Conservation (phyloP, 179 eudicot species). For the Beta lomatogona region DNA sequence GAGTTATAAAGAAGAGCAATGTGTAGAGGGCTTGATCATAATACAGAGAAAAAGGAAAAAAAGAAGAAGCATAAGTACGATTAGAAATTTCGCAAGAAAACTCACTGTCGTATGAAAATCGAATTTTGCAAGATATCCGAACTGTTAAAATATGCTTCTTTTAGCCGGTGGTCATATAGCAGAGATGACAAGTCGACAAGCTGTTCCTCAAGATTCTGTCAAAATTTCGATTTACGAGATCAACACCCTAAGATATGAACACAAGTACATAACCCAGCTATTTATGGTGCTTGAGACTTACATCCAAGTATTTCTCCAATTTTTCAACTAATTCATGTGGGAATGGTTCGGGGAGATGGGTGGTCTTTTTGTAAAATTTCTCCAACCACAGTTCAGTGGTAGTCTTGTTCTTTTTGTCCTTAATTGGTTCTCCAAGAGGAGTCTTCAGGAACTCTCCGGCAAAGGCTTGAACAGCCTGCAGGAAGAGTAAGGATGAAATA, state of each 20-base stretch:
- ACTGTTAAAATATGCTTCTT: constrained; percentile 80
- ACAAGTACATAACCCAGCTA: neutral
- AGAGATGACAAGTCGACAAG: constrained; percentile 90
- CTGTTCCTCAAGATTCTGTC: constrained; percentile 88
- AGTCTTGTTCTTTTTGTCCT: constrained; percentile 93
- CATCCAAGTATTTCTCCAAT: constrained; percentile 89
- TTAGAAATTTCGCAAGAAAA: constrained; percentile 10
- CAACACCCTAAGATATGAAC: neutral
- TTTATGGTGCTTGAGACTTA: constrained; percentile 41
- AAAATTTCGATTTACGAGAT: constrained; percentile 2
- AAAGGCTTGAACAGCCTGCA: constrained; percentile 84
- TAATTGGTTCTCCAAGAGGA: constrained; percentile 98
- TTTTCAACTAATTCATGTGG: constrained; percentile 94
- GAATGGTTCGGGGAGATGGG: constrained; percentile 90
- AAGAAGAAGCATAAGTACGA: too few species aligned
- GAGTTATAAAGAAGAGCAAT: neutral
- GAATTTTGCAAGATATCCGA: constrained; percentile 86
- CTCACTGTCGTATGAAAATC: constrained; percentile 90
- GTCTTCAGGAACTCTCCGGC: constrained; percentile 85
- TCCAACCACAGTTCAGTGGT: constrained; percentile 93
- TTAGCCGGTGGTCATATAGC: constrained; percentile 80
- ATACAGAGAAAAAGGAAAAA: neutral
- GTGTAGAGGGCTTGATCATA: neutral
- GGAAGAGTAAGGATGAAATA: constrained; percentile 13
- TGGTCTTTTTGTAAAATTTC: constrained; percentile 91